Percentiles rank a stretch among this genome's conserved stretches.
These are phyloP conservation scores for Chalciporus sp. DNA, from an alignment of 1,284 basidiomycete genomes.

Conservation along the genomic window DNA sequence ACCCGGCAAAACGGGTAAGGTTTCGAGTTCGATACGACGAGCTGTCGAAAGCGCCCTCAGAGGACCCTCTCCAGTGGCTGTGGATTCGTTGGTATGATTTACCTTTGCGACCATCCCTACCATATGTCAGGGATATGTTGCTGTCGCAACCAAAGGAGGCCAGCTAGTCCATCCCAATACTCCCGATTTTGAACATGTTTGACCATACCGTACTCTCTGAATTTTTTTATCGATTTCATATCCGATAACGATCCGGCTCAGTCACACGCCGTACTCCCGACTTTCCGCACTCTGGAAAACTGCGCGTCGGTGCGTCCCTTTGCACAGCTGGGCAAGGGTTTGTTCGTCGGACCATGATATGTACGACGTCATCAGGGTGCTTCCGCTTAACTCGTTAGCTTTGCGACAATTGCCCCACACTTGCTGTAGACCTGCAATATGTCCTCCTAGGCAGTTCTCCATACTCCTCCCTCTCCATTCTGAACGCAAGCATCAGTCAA, in stretches of 20 bases:
- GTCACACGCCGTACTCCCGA: conserved; percentile 3
- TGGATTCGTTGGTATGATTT: conserved; percentile 25
- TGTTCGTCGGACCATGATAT: not conserved
- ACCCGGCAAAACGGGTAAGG: conserved; percentile 10
- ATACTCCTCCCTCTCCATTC: not conserved
- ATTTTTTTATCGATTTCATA: not conserved
- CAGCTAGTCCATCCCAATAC: not conserved
- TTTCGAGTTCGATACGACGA: not conserved
- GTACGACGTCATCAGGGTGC: conserved; percentile 2
- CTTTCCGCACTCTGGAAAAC: not conserved
- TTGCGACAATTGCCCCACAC: not conserved
- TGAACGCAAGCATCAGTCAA: not conserved
- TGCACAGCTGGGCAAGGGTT: not conserved
- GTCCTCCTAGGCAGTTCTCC: not conserved
- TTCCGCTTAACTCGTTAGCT: not conserved
- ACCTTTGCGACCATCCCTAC: conserved; percentile 18
- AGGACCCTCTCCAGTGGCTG: conserved; percentile 19
- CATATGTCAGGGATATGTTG: not conserved
- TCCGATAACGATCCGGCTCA: conserved; percentile 13
- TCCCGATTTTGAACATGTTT: not conserved
- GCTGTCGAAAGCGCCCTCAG: not conserved
- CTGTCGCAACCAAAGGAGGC: not conserved
- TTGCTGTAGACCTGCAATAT: not conserved
- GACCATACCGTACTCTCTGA: not conserved
- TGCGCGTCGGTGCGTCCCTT: conserved; percentile 1